These are phyloP conservation scores for Kappamyces sp. DNA, from an alignment of 192 early-diverging fungal species.

Conservation along the genomic window DNA sequence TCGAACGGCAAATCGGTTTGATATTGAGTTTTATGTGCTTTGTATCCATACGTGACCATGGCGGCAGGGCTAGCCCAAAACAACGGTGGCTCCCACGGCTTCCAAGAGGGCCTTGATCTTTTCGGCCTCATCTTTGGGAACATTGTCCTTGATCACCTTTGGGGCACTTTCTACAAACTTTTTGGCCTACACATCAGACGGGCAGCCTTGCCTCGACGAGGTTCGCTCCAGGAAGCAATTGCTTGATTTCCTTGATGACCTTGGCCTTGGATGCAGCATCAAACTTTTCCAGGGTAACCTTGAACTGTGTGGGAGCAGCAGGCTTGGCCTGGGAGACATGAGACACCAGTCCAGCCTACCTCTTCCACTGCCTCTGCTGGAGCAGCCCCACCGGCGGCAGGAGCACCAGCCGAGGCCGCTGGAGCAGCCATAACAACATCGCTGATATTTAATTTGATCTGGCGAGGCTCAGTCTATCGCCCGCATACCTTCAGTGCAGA, in stretches of 20 bases:
- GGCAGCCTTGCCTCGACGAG: slow-evolving; percentile 69
- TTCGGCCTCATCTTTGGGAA: slow-evolving; percentile 91
- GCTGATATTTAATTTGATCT: slow-evolving; percentile 85
- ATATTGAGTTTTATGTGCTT: not conserved
- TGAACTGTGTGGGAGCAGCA: slow-evolving; percentile 90
- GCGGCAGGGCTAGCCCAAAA: slow-evolving; percentile 69
- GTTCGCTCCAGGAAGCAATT: slow-evolving; percentile 84
- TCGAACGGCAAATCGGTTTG: no score
- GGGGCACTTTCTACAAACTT: slow-evolving; percentile 98
- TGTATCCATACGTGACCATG: no score
- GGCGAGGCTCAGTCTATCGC: not conserved
- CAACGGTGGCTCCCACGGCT: slow-evolving; percentile 84
- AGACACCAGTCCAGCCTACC: slow-evolving; percentile 25
- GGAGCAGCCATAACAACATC: slow-evolving; percentile 81
- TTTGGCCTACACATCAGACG: slow-evolving; percentile 65
- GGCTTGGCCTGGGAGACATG: slow-evolving; percentile 1
- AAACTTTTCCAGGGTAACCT: slow-evolving; percentile 92
- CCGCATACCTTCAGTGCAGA: slow-evolving; percentile 73
- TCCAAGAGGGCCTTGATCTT: slow-evolving; percentile 95
- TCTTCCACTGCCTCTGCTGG: slow-evolving; percentile 55
- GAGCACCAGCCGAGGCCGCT: slow-evolving; percentile 54
- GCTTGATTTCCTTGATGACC: slow-evolving; percentile 97
- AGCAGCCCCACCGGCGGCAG: slow-evolving; percentile 47
- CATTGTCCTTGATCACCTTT: slow-evolving; percentile 88
- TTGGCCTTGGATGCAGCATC: slow-evolving; percentile 93